phyloP scores from a whole-genome alignment of 768 basidiomycete species.

The Brasilioporus rufonigricans region DNA sequence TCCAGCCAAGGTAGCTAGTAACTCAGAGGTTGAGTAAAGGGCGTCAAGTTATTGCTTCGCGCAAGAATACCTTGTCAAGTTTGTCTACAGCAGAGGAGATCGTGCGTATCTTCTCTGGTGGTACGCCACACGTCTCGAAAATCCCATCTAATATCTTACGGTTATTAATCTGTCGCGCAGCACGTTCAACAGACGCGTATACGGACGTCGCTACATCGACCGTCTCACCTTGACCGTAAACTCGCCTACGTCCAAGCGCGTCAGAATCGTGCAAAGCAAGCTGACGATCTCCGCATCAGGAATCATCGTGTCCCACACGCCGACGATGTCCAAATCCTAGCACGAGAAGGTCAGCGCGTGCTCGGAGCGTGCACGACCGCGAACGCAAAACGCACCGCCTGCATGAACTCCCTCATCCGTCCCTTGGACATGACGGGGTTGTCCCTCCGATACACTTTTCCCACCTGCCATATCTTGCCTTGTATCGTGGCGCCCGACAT shows the following conservation, averaged over 20 bases:
- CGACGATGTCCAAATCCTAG: conserved; percentile 94
- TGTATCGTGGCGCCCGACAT: conserved; percentile 87
- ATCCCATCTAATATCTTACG: conserved; percentile 96
- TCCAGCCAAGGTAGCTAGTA: conserved; percentile 80
- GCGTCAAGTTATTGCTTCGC: no score
- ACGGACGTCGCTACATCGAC: neutral
- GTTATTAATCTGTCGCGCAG: conserved; percentile 75
- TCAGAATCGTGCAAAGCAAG: conserved; percentile 76
- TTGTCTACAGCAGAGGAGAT: conserved; percentile 99
- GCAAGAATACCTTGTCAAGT: conserved; percentile 85
- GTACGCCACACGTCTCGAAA: conserved; percentile 95
- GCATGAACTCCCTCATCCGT: conserved; percentile 97
- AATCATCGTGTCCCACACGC: conserved; percentile 94
- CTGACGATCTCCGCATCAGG: conserved; percentile 91
- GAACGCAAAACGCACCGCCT: conserved; percentile 54
- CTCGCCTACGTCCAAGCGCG: conserved; percentile 85
- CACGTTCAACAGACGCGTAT: neutral
- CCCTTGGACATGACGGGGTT: conserved; percentile 98
- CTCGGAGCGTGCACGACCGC: neutral
- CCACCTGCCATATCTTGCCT: conserved; percentile 93
- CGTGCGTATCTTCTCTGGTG: conserved; percentile 79
- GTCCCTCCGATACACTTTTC: conserved; percentile 97
- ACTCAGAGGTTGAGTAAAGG: neutral
- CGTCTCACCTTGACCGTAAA: conserved; percentile 84
- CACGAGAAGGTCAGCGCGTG: neutral